Base-by-base conservation (phyloP, 1,284 basidiomycete species). In the Phaffia rhodozyma region DNA sequence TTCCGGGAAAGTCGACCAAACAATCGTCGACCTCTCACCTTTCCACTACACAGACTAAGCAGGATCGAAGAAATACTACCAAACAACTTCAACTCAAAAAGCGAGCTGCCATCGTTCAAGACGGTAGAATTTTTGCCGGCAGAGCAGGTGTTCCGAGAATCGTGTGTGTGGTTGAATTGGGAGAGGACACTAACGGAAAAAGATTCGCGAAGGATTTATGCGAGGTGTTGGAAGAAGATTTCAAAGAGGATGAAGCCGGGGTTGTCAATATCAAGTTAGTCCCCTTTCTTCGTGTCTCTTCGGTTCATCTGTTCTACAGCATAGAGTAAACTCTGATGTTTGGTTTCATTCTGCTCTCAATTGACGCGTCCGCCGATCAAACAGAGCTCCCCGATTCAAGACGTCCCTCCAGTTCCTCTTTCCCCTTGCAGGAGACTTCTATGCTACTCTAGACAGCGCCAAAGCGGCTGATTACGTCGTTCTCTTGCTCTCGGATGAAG, bases 391-490 rank as follows among this genome's bases (percentile, higher is more conserved):
- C 55, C 83, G 89, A 13, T 96, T 91, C 80, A 90, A 89, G 74
- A 90, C 92, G 0, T 87, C 85, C 3, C 77, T 97, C 0, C 91
- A 96, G 71, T 86, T 96, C 73, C 80, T 92, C 60, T 83, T 85
- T 61, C 79, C 91, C 0, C 83, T 82, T 0, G 85, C 88, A 68
- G 79, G 82, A 60, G 78, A 79, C 51, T 80, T 91, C 51, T 93
- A 90, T 72, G 81, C 85, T 1, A 83, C 89, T 0, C 81, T 98
- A 48, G 92, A 97, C 72, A 86, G 87, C 0, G 87, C 86, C 71
- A 86, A 91, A 72, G 87, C 84, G 1, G 89, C 91, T 16, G 94
- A 98, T 76, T 97, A 96, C 71, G 85, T 93, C 52, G 79, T 97
- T 18, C 83, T 96, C 67, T 80, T 87, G 5, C 80, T 97, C 34